phyloP scores from a whole-genome alignment of 2,329 filamentous ascomycete genomes.

The Didymella lethalis region DNA sequence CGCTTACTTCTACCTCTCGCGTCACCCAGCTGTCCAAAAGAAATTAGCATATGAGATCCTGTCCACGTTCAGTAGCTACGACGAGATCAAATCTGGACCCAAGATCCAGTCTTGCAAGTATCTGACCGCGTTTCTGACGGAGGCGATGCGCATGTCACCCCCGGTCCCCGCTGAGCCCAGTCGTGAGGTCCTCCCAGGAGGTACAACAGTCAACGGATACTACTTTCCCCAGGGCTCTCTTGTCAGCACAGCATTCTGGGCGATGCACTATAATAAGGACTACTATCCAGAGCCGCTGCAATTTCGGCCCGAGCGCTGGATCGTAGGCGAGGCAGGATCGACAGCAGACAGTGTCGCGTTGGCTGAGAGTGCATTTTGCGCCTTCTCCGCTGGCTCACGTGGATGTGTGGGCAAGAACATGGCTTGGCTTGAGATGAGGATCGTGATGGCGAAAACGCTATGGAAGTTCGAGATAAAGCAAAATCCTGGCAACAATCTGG shows the following conservation, averaged over 20 bases:
- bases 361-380: conserved; percentile 27
- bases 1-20: conserved; percentile 26
- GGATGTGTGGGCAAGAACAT: conserved; percentile 43
- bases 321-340: conserved; percentile 17
- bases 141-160: conserved; percentile 28
- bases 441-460: conserved; percentile 35
- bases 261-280: conserved; percentile 27
- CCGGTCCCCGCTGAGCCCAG: conserved; percentile 24
- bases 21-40: conserved; percentile 5
- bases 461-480: conserved; percentile 39
- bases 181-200: conserved; percentile 30
- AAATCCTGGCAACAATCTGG: conserved; percentile 32
- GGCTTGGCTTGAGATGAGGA: conserved; percentile 36
- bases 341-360: conserved; percentile 24
- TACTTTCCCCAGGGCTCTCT: conserved; percentile 30
- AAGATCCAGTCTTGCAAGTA: conserved; percentile 24
- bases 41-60: conserved; percentile 23
- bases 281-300: conserved; percentile 28
- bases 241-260: conserved; percentile 31
- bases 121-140: conserved; percentile 27
- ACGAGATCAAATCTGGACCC: conserved; percentile 24
- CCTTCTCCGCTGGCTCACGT: conserved; percentile 35
- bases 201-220: conserved; percentile 25
- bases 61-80: conserved; percentile 18
- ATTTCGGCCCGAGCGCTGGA: conserved; percentile 35